Conservation (phyloP, 768 basidiomycete genomes). For the Tubosaeta sp. region DNA sequence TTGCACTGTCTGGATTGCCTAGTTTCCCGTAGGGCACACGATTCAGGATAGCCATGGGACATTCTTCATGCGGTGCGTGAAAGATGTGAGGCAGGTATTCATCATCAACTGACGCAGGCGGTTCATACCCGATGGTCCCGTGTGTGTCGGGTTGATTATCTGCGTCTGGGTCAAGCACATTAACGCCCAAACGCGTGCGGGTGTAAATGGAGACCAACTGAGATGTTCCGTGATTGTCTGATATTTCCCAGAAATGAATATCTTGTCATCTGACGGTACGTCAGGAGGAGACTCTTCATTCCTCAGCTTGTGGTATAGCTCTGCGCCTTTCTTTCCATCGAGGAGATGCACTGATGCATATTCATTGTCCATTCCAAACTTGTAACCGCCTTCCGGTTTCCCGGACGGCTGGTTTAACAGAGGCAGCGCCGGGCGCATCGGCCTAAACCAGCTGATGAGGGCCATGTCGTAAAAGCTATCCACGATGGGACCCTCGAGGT, state of each 20-base stretch:
- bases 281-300: constrained; percentile 11
- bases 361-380: constrained; percentile 32
- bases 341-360: constrained; percentile 27
- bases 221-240: constrained; percentile 40
- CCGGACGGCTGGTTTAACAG: constrained; percentile 33
- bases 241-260: constrained; percentile 30
- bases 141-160: constrained; percentile 34
- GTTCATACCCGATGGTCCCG: constrained; percentile 27
- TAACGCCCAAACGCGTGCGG: neutral
- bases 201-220: constrained; percentile 22
- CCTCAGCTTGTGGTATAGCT: constrained; percentile 21
- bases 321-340: constrained; percentile 23
- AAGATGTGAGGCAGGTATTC: constrained; percentile 61
- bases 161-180: constrained; percentile 25
- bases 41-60: constrained; percentile 65
- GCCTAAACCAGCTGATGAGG: constrained; percentile 55
- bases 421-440: constrained; percentile 44
- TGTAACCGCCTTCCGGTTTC: constrained; percentile 34
- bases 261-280: constrained; percentile 4
- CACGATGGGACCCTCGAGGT: constrained; percentile 68
- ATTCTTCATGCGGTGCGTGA: constrained; percentile 50
- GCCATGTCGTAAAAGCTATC: constrained; percentile 67
- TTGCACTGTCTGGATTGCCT: constrained; percentile 36
- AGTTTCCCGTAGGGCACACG: constrained; percentile 56
- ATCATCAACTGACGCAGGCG: constrained; percentile 29